These are phyloP conservation scores for Hemisphaericaspora xylofermentans DNA, from an alignment of 1,139 yeast genomes.

Conservation along the genomic window DNA sequence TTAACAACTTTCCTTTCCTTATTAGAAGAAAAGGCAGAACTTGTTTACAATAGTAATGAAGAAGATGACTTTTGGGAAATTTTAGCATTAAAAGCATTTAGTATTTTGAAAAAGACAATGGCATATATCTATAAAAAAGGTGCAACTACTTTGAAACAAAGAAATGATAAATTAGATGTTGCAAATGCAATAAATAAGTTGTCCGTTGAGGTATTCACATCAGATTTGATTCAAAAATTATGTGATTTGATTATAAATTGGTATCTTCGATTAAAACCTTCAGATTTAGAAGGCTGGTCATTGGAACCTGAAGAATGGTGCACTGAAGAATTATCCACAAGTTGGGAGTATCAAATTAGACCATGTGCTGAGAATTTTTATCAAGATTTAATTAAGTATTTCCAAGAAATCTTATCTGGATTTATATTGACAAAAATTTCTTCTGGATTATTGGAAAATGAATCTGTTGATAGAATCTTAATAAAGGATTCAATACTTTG, in stretches of 20 bases:
- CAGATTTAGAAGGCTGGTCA: slow-evolving; percentile 79
- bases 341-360: slow-evolving; percentile 82
- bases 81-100: slow-evolving; percentile 67
- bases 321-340: slow-evolving; percentile 70
- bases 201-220: slow-evolving; percentile 56
- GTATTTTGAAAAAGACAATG: slow-evolving; percentile 63
- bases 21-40: slow-evolving; percentile 61
- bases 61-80: slow-evolving; percentile 72
- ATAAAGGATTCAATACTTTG: slow-evolving; percentile 79
- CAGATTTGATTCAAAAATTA: slow-evolving; percentile 52
- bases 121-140: slow-evolving; percentile 66
- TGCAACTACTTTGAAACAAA: slow-evolving; percentile 61
- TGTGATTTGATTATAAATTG: slow-evolving; percentile 67
- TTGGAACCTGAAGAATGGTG: slow-evolving; percentile 93
- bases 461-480: slow-evolving; percentile 51
- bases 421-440: slow-evolving; percentile 66
- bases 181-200: slow-evolving; percentile 54
- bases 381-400: slow-evolving; percentile 67
- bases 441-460: slow-evolving; percentile 38
- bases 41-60: slow-evolving; percentile 52
- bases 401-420: slow-evolving; percentile 60
- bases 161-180: slow-evolving; percentile 62
- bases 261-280: slow-evolving; percentile 70
- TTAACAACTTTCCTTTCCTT: slow-evolving; percentile 57
- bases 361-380: slow-evolving; percentile 88